phyloP scores from a whole-genome alignment of 2,329 filamentous ascomycete species.

The Xylaria sp. region DNA sequence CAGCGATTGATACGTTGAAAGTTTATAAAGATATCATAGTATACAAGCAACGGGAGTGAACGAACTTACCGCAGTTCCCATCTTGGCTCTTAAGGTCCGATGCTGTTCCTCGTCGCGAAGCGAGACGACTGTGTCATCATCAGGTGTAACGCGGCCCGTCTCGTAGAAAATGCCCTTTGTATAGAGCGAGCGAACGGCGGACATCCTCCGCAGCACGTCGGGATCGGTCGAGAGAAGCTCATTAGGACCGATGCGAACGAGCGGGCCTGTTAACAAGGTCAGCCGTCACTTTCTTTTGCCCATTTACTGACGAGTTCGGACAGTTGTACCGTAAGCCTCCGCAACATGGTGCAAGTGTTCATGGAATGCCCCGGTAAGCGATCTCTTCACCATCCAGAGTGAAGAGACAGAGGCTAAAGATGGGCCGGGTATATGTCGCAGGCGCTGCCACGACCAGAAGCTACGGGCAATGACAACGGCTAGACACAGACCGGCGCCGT shows the following conservation, averaged over 20 bases:
- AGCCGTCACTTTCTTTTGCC: slow-evolving; percentile 18
- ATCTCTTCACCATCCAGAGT: slow-evolving; percentile 46
- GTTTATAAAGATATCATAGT: background rate
- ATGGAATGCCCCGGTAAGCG: slow-evolving; percentile 43
- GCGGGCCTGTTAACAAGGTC: slow-evolving; percentile 36
- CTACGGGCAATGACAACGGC: slow-evolving; percentile 14
- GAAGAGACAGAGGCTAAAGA: slow-evolving; percentile 43
- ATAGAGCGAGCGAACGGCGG: slow-evolving; percentile 53
- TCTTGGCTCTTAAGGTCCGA: slow-evolving; percentile 55
- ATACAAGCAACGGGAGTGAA: background rate
- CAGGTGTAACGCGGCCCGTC: slow-evolving; percentile 53
- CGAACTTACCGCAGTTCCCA: slow-evolving; percentile 56
- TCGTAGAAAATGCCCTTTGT: slow-evolving; percentile 53
- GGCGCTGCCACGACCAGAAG: slow-evolving; percentile 45
- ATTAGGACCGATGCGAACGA: slow-evolving; percentile 46
- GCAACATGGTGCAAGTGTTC: slow-evolving; percentile 40
- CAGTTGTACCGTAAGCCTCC: slow-evolving; percentile 38
- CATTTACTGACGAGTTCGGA: background rate
- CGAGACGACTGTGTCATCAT: slow-evolving; percentile 52
- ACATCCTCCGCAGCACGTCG: slow-evolving; percentile 47
- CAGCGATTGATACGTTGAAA: background rate
- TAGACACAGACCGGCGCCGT: slow-evolving; percentile 27
- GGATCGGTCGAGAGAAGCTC: slow-evolving; percentile 44
- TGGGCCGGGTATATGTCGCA: slow-evolving; percentile 49
- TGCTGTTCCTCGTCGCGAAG: slow-evolving; percentile 52